These are phyloP conservation scores for Rhodocollybia butyracea DNA, from an alignment of 768 basidiomycete genomes.

Conservation along the genomic window DNA sequence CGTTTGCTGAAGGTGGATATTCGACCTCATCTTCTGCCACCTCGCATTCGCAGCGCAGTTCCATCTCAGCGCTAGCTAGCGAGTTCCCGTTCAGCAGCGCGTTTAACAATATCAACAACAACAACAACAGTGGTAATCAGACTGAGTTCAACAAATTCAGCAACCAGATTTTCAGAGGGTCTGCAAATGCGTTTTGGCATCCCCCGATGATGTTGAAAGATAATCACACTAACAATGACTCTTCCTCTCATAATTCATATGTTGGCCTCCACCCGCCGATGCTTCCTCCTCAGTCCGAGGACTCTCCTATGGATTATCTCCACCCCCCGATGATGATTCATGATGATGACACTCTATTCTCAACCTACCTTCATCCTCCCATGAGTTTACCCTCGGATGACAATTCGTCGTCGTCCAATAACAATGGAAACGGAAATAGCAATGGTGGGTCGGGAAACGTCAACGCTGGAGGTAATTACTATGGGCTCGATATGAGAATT, in stretches of 20 bases:
- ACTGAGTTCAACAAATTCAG: neutral
- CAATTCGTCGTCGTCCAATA: neutral
- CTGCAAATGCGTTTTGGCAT: conserved; percentile 68
- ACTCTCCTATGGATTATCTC: conserved; percentile 71
- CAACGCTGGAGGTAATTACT: neutral
- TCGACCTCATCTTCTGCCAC: conserved; percentile 56
- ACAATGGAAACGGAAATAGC: neutral
- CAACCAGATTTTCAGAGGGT: no score
- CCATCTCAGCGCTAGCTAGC: conserved; percentile 33
- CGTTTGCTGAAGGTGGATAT: conserved; percentile 53
- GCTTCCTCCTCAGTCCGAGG: conserved; percentile 40
- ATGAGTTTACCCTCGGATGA: conserved; percentile 45
- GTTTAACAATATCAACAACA: conserved; percentile 18
- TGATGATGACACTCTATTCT: conserved; percentile 61
- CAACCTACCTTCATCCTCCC: conserved; percentile 52
- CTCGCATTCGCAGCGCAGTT: conserved; percentile 48
- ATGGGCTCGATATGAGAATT: conserved; percentile 2
- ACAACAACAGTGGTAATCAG: neutral
- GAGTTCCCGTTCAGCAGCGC: conserved; percentile 51
- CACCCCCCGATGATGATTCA: conserved; percentile 58
- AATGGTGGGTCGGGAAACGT: neutral
- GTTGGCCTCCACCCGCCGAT: conserved; percentile 64
- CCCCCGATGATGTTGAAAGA: conserved; percentile 65
- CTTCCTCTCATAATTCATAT: neutral
- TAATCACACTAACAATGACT: conserved; percentile 22